Conservation (phyloP, 768 basidiomycete genomes). For the Tremella mesenterica region DNA sequence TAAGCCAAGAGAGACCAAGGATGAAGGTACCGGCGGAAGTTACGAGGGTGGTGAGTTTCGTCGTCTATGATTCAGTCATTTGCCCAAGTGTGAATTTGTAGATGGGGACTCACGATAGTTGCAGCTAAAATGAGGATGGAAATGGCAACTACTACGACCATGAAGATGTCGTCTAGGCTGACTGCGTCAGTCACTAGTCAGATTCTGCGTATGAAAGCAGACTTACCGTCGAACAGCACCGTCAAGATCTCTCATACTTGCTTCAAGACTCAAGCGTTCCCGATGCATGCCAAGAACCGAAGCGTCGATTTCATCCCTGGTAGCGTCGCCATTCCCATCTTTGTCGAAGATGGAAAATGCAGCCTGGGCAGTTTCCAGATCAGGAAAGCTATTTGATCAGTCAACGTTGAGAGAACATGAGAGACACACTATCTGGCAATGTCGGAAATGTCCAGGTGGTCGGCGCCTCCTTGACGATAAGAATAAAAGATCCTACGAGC, state of each 20-base stretch:
- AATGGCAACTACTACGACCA: slow-evolving; percentile 62
- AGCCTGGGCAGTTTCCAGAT: slow-evolving; percentile 53
- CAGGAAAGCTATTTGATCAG: slow-evolving; percentile 50
- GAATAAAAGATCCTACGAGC: slow-evolving; percentile 81
- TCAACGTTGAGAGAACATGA: neutral
- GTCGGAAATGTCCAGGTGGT: slow-evolving; percentile 58
- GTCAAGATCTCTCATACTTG: slow-evolving; percentile 81
- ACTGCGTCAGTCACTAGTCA: neutral
- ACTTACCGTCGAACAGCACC: slow-evolving; percentile 62
- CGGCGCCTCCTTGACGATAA: slow-evolving; percentile 57
- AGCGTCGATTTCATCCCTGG: slow-evolving; percentile 56
- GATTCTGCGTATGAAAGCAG: neutral
- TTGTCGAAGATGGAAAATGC: slow-evolving; percentile 48
- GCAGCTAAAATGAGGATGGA: slow-evolving; percentile 74
- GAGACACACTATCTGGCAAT: slow-evolving; percentile 52
- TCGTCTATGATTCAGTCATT: slow-evolving; percentile 53
- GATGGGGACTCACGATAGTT: slow-evolving; percentile 53
- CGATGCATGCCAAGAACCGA: slow-evolving; percentile 64
- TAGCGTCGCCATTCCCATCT: slow-evolving; percentile 49
- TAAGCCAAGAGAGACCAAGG: slow-evolving; percentile 68
- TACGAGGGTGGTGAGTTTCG: slow-evolving; percentile 62
- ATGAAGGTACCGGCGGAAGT: slow-evolving; percentile 64
- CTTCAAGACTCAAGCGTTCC: slow-evolving; percentile 72
- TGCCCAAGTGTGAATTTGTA: slow-evolving; percentile 11
- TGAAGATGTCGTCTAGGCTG: slow-evolving; percentile 74